Percentiles rank a stretch among this genome's conserved stretches.
These are phyloP conservation scores for Tillandsia fasciculata DNA, from an alignment of 176 grass and related monocot genomes.

Conservation along the genomic window DNA sequence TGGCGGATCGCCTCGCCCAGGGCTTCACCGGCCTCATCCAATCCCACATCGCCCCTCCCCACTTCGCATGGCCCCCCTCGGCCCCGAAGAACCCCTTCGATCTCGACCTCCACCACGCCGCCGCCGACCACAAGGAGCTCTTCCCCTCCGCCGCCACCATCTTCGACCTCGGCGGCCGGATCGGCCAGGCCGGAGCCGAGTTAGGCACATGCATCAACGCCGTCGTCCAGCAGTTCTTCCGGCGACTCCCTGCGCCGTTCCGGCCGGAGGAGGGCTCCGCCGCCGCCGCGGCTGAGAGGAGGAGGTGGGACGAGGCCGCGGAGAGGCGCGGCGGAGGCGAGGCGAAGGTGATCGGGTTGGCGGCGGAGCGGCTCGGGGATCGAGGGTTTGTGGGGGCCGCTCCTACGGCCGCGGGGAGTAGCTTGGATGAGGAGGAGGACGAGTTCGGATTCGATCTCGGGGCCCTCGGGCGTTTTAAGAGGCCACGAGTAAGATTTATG, in stretches of 20 bases:
- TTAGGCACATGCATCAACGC: conserved; percentile 64
- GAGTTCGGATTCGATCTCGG: conserved; percentile 36
- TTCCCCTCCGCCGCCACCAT: conserved; percentile 45
- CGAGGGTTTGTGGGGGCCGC: not conserved
- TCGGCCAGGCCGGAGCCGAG: conserved; percentile 73
- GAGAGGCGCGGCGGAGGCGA: conserved; percentile 1
- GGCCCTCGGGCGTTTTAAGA: conserved; percentile 29
- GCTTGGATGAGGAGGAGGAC: conserved; percentile 56
- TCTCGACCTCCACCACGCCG: conserved; percentile 29
- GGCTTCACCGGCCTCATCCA: conserved; percentile 78
- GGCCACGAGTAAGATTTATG: conserved; percentile 32
- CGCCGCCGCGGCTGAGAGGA: not conserved
- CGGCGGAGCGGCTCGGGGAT: conserved; percentile 22
- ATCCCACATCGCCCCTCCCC: conserved; percentile 37
- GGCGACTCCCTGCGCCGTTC: conserved; percentile 46
- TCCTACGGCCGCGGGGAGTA: conserved; percentile 6
- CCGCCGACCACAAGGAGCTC: conserved; percentile 22
- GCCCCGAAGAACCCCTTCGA: conserved; percentile 49
- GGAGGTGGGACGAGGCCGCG: conserved; percentile 17
- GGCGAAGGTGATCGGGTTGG: conserved; percentile 21
- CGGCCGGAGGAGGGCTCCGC: conserved; percentile 34
- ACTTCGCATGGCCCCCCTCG: conserved; percentile 50
- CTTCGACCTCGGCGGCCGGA: conserved; percentile 61
- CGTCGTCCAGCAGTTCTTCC: conserved; percentile 63
- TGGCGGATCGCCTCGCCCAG: conserved; percentile 73